A percentile compares a stretch with the other conserved stretches of the same genome.
phyloP scores from a whole-genome alignment of 2,329 filamentous ascomycete species.

The Neofusicoccum sp. region DNA sequence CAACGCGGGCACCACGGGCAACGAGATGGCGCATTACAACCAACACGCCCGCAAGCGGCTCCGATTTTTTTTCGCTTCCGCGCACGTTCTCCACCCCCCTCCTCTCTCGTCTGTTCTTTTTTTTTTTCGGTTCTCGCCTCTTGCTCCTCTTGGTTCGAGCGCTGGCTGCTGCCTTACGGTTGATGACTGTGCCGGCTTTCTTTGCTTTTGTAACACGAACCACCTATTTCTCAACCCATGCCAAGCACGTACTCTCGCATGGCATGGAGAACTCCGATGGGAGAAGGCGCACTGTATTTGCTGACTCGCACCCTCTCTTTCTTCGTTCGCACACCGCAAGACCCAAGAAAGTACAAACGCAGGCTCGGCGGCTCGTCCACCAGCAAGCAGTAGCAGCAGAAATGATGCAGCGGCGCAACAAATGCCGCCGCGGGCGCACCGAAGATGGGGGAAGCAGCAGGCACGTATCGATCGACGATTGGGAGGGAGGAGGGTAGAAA shows the following conservation, averaged over 20 bases:
- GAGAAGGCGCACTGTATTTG: background rate
- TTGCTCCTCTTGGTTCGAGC: background rate
- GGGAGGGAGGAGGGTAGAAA: background rate
- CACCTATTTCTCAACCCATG: background rate
- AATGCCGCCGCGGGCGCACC: background rate
- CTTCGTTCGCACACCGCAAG: background rate
- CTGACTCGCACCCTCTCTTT: background rate
- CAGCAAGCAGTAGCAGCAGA: background rate
- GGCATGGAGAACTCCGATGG: background rate
- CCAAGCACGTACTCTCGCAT: background rate
- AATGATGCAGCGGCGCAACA: too few species aligned
- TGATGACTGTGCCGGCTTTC: background rate
- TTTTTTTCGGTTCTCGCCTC: background rate
- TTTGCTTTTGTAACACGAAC: background rate
- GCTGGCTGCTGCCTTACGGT: background rate
- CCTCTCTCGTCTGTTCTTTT: background rate
- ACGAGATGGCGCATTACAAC: too few species aligned
- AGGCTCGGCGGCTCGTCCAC: background rate
- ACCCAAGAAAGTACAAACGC: constrained; percentile 21
- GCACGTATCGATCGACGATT: too few species aligned
- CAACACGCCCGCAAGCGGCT: too few species aligned
- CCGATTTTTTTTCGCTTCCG: background rate
- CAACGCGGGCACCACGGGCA: too few species aligned
- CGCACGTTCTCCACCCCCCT: background rate
- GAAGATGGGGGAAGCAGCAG: too few species aligned